These are phyloP conservation scores for Erodium chrysanthum DNA, from an alignment of 441 rosid genomes.

Conservation along the genomic window DNA sequence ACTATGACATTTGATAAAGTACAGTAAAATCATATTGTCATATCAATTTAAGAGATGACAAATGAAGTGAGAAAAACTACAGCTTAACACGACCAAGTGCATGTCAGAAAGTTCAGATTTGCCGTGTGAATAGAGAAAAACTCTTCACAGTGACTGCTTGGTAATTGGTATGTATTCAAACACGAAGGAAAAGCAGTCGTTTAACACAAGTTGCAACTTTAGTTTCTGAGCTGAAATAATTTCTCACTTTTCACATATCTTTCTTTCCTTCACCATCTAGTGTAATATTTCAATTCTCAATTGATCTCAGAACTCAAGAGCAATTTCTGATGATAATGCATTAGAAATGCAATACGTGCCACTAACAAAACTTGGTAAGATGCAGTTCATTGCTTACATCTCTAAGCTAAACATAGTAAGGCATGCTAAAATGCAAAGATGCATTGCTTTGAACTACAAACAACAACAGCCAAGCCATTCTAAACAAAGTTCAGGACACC, in stretches of 20 bases:
- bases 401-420: neutral
- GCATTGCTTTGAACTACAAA: neutral
- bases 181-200: neutral
- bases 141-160: neutral
- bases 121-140: neutral
- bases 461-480: neutral
- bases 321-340: neutral
- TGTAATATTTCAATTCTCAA: neutral
- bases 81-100: neutral
- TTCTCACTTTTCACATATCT: neutral
- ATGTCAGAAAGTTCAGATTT: neutral
- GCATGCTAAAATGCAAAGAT: neutral
- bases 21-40: neutral
- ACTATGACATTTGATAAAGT: neutral
- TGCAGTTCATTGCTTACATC: neutral
- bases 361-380: neutral
- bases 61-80: neutral
- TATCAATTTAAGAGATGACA: neutral
- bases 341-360: neutral
- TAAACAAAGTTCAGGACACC: neutral
- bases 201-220: neutral
- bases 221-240: neutral
- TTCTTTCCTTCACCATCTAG: neutral
- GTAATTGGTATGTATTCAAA: neutral
- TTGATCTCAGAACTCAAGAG: neutral